These are phyloP conservation scores for Sphaerulina vaccinii DNA, from an alignment of 2,329 filamentous ascomycete genomes.

Conservation along the genomic window DNA sequence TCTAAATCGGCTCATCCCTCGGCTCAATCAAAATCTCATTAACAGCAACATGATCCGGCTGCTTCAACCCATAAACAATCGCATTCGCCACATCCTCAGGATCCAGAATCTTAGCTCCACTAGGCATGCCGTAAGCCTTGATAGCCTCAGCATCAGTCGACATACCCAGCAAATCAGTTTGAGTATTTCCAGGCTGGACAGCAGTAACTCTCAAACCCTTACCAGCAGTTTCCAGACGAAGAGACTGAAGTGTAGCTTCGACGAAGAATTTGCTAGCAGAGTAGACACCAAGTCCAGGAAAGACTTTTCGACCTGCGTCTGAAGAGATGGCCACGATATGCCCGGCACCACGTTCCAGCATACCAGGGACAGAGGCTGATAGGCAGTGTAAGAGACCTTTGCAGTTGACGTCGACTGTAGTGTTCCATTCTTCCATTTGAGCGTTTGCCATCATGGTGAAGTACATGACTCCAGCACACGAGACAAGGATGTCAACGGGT, in stretches of 20 bases:
- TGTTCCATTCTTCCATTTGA: constrained; percentile 73
- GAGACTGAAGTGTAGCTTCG: constrained; percentile 72
- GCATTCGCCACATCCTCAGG: constrained; percentile 69
- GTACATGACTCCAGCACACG: constrained; percentile 83
- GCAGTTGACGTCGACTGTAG: constrained; percentile 82
- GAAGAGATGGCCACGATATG: constrained; percentile 81
- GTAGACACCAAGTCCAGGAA: constrained; percentile 78
- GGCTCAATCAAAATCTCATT: constrained; percentile 81
- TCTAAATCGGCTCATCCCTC: constrained; percentile 68
- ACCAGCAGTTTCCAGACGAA: constrained; percentile 74
- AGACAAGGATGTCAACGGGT: constrained; percentile 74
- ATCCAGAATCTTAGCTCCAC: constrained; percentile 72
- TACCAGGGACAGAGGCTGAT: constrained; percentile 65
- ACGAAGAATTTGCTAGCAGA: constrained; percentile 84
- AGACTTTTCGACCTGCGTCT: constrained; percentile 77
- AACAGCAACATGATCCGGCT: constrained; percentile 73
- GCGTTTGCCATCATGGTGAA: constrained; percentile 82
- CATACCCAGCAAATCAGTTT: constrained; percentile 70
- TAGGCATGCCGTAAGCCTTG: constrained; percentile 74
- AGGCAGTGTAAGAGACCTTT: constrained; percentile 76
- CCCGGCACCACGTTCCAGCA: constrained; percentile 67
- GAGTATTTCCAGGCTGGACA: constrained; percentile 75
- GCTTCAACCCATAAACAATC: constrained; percentile 71
- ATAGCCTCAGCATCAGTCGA: constrained; percentile 73
- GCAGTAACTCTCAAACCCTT: constrained; percentile 70